Evolutionary conservation across 140 eudicot genomes (phyloP).

Genomic region (Flaveria floridana): DNA sequence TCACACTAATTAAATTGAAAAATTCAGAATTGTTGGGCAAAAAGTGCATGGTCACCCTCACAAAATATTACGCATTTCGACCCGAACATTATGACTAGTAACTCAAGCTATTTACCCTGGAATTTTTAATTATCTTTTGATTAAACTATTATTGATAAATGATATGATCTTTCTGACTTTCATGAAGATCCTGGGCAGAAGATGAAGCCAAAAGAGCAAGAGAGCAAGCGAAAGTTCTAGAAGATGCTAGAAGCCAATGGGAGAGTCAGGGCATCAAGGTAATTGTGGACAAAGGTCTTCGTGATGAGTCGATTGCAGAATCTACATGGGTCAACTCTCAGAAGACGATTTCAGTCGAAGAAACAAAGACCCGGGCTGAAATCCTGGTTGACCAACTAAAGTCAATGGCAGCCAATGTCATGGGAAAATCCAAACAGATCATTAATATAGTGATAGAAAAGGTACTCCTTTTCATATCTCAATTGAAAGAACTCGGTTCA

Average conservation of each 20-base stretch:
- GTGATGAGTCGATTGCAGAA: slow-evolving; percentile 55
- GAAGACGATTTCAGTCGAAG: slow-evolving; percentile 51
- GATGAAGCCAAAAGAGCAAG: slow-evolving; percentile 94
- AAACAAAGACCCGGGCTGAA: slow-evolving; percentile 64
- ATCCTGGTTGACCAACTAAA: slow-evolving; percentile 69
- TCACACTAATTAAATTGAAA: neutral
- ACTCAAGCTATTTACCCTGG: neutral
- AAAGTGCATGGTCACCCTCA: neutral
- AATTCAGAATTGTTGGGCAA: neutral
- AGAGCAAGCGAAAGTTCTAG: slow-evolving; percentile 83
- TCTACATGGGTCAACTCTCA: slow-evolving; percentile 73
- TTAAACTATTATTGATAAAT: slow-evolving; percentile 7
- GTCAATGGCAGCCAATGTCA: slow-evolving; percentile 58
- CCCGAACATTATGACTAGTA: neutral
- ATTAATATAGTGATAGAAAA: slow-evolving; percentile 54
- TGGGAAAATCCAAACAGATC: slow-evolving; percentile 61
- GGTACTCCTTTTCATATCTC: slow-evolving; percentile 48
- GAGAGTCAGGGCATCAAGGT: slow-evolving; percentile 77
- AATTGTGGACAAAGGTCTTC: slow-evolving; percentile 78
- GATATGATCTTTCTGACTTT: slow-evolving; percentile 17
- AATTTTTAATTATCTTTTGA: neutral
- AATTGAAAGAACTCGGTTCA: slow-evolving; percentile 48
- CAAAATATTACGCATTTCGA: neutral
- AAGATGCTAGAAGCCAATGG: slow-evolving; percentile 89
- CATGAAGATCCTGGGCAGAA: slow-evolving; percentile 88